These are phyloP conservation scores for Aureobasidium sp. DNA, from an alignment of 2,329 filamentous ascomycete genomes.

Conservation along the genomic window DNA sequence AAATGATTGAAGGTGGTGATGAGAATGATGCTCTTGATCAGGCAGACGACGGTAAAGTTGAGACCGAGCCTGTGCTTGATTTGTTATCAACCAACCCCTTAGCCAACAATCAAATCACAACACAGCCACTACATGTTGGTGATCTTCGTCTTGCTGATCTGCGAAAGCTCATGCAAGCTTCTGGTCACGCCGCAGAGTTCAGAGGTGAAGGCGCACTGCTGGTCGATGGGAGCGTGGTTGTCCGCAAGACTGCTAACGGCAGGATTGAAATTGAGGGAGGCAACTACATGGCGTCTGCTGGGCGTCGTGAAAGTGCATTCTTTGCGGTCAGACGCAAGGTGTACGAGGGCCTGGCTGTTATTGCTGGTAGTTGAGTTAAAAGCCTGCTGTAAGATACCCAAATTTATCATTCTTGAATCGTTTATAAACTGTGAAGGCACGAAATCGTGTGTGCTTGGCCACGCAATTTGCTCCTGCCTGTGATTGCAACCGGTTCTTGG, in stretches of 20 bases:
- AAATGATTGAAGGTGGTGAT: slow-evolving; percentile 39
- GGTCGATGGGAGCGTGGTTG: slow-evolving; percentile 79
- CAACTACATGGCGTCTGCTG: slow-evolving; percentile 42
- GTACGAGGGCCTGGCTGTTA: slow-evolving; percentile 87
- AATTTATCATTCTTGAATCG: not conserved
- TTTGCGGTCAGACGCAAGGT: slow-evolving; percentile 84
- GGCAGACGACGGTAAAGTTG: slow-evolving; percentile 34
- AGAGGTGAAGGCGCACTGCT: slow-evolving; percentile 85
- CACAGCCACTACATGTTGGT: slow-evolving; percentile 87
- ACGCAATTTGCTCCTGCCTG: not conserved
- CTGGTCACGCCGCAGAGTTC: slow-evolving; percentile 85
- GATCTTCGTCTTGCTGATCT: slow-evolving; percentile 85
- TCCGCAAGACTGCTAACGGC: slow-evolving; percentile 80
- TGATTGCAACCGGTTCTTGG: not conserved
- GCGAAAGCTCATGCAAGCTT: slow-evolving; percentile 69
- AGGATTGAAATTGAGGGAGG: slow-evolving; percentile 80
- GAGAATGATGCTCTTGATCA: slow-evolving; percentile 36
- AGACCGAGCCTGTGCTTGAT: slow-evolving; percentile 46
- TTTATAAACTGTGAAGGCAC: not conserved
- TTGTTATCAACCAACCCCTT: slow-evolving; percentile 53
- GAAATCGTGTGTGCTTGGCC: not conserved
- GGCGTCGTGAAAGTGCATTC: slow-evolving; percentile 56
- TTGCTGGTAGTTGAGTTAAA: slow-evolving; percentile 55
- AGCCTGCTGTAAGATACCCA: slow-evolving; percentile 8
- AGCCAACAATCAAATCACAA: slow-evolving; percentile 54